Evolutionary conservation across 176 grass and related monocot genomes (phyloP), one percentile per base, ranked within the genome.

Genomic region (Canna indica): DNA sequence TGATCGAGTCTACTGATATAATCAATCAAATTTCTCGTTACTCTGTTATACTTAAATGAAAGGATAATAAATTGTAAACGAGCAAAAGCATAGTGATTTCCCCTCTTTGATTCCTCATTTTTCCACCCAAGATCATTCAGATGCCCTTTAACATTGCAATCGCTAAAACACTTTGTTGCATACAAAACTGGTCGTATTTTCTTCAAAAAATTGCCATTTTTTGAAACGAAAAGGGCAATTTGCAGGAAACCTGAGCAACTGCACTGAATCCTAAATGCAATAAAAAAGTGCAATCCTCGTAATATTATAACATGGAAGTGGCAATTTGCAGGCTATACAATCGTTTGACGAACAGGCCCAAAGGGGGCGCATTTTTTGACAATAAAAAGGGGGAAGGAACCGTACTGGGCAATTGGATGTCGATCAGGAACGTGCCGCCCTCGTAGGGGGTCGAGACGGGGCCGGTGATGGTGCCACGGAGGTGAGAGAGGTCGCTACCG

Each of bases 371-470:
- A 20, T 0, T 7, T 32, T 18, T 24, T 0, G 9, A 28, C 0
- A 30, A 12, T 52, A 1, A 1, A 8, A 50, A 48, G 0, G 5
- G 25, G 7, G 24, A 4, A 10, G n/a, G 26, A 46, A 9, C 27
- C 42, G 18, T 74, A 99, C 95, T 70, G 39, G 90, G 77, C 25
- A 99, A 83, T 61, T 69, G 80, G 77, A 99, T 90, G 82, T 99
- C 95, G 79, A 99, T 99, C 74, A 53, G 35, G 82, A 90, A 99
- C 64, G 85, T 90, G 27, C 95, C 95, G 69, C 90, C 95, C 85
- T 99, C 80, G 77, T 99, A 99, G 6, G 95, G 90, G 36, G 86
- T 93, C 30, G 77, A 84, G 31, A 77, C 73, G 32, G 95, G 95
- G 0, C 95, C 95, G 63, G 87, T 30, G 77, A 99, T 99, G 65